Percentiles rank a stretch among this genome's conserved stretches.
Conservation (phyloP, 2,329 filamentous ascomycete genomes). For the Pseudogymnoascus sp. region DNA sequence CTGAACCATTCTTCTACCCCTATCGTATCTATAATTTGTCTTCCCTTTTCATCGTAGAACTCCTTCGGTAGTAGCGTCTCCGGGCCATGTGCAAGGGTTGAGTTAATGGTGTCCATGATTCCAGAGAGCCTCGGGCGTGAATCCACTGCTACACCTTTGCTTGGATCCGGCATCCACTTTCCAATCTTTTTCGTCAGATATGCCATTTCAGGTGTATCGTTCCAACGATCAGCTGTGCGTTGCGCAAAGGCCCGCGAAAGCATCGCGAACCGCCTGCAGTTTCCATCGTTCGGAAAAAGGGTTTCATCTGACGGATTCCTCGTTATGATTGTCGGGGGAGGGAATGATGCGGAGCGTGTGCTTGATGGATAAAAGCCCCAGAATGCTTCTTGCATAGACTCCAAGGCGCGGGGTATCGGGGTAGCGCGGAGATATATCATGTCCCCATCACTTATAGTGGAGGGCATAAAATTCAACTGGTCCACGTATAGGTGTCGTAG, state of each 20-base stretch:
- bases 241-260: constrained; percentile 63
- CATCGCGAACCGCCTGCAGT: constrained; percentile 63
- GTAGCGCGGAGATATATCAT: constrained; percentile 67
- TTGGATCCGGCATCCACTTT: constrained; percentile 73
- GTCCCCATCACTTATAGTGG: constrained; percentile 43
- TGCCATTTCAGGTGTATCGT: constrained; percentile 68
- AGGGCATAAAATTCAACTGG: constrained; percentile 62
- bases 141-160: constrained; percentile 67
- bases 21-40: constrained; percentile 61
- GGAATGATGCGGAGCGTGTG: constrained; percentile 42
- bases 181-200: constrained; percentile 70
- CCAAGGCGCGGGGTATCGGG: constrained; percentile 64
- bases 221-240: constrained; percentile 64
- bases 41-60: constrained; percentile 73
- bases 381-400: constrained; percentile 69
- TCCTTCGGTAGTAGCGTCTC: constrained; percentile 69
- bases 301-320: constrained; percentile 63
- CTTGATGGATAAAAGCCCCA: constrained; percentile 61
- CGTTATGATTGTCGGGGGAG: constrained; percentile 55
- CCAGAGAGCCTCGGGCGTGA: constrained; percentile 75
- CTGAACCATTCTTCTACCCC: constrained; percentile 87
- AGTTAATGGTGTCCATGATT: constrained; percentile 90
- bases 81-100: constrained; percentile 74
- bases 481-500: constrained; percentile 66
- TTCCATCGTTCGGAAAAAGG: constrained; percentile 67